Evolutionary conservation across 345 rosid genomes (phyloP), one percentile per base, ranked within the genome.

Genomic region (Rhizophora apiculata): DNA sequence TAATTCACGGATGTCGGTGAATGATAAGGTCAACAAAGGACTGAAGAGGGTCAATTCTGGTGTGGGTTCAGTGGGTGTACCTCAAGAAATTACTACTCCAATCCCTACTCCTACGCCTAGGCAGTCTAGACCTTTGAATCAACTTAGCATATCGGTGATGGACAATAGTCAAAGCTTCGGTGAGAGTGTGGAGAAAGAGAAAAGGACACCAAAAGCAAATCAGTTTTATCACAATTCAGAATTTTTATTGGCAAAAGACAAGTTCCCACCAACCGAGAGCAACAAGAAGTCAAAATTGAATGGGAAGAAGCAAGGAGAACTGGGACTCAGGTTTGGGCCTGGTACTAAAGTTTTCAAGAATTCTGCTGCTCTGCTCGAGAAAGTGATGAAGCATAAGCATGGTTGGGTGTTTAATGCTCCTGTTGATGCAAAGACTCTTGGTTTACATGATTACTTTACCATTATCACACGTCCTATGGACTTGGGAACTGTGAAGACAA

Each of bases 161-260:
- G 94, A 87, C 74, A 96, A 65, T 96, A 92, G 85, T 73, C 96
- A 72, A 54, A 93, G 92, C 30, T n/a, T 72, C 29, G 84, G 70
- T 64, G 99, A 92, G 78, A 72, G 56, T 62, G 74, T 86, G 79
- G 99, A 96, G 85, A 96, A 89, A 81, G 99, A 92, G 81, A 96
- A 96, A 77, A 84, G 99, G 59, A 96, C 98, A 18, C 99, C 98
- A 0, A 96, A 92, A 81, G 99, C 99, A 8, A 96, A 96, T 83
- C 97, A 89, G 77, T 96, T 85, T 54, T 96, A 96, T 67, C 78
- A 90, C 69, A 92, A 89, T 81, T 90, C 99, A 0, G 99, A 96
- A 70, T 95, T 95, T 78, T 74, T 95, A 84, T 92, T 95, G 72
- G 99, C 91, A 4, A 90, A 93, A 83, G 99, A 96, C 82, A 92